These are phyloP conservation scores for Trichosporon sp. DNA, from an alignment of 1,284 basidiomycete genomes.

Conservation along the genomic window DNA sequence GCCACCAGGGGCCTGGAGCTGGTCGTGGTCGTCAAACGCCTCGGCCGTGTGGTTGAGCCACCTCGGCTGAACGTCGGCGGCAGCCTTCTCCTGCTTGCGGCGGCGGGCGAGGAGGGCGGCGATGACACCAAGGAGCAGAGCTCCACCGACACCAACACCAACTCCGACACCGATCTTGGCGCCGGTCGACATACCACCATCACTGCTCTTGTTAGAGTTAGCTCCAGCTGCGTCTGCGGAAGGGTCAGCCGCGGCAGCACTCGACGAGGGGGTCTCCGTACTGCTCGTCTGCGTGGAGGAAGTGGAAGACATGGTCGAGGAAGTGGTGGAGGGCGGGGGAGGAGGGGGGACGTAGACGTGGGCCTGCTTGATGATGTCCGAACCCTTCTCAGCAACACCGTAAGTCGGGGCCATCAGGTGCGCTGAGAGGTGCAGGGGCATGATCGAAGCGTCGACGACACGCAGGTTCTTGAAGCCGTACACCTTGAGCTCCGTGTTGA, in stretches of 20 bases:
- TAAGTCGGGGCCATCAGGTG: conserved; percentile 62
- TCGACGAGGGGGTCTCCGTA: conserved; percentile 18
- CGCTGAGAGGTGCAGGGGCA: conserved; percentile 57
- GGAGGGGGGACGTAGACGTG: conserved; percentile 15
- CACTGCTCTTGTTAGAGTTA: conserved; percentile 26
- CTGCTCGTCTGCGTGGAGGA: conserved; percentile 21
- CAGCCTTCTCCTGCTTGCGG: conserved; percentile 1
- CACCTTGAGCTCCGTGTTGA: conserved; percentile 65
- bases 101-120: conserved; percentile 11
- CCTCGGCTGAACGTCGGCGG: background rate
- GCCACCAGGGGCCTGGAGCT: conserved; percentile 1
- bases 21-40: conserved; percentile 13
- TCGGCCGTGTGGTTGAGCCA: conserved; percentile 20
- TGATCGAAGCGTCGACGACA: conserved; percentile 58
- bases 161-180: conserved; percentile 51
- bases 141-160: conserved; percentile 44
- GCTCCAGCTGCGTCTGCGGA: conserved; percentile 32
- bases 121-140: conserved; percentile 35
- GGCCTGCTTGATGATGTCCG: conserved; percentile 63
- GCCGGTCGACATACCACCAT: conserved; percentile 29
- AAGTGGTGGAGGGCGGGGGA: background rate
- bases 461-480: conserved; percentile 64
- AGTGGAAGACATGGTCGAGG: conserved; percentile 7
- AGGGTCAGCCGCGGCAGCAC: background rate
- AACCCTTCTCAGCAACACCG: conserved; percentile 70